Percentiles rank a stretch among this genome's conserved stretches.
Conservation (phyloP, 345 rosid genomes). For the Camelina hispida region DNA sequence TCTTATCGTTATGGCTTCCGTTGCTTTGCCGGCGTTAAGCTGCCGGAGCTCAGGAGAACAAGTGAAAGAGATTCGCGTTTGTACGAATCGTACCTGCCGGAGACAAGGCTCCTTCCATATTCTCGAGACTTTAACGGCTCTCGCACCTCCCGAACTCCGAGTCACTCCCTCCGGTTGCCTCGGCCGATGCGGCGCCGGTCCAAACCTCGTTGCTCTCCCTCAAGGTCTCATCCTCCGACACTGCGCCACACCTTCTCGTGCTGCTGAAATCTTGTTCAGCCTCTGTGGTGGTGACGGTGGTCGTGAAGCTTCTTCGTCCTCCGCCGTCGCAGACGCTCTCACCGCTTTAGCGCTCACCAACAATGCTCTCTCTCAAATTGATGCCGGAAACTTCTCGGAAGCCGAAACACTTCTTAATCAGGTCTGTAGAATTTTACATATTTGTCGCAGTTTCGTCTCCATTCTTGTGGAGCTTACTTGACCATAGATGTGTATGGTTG, state of each 20-base stretch:
- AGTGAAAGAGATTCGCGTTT: conserved; percentile 68
- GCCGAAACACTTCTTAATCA: conserved; percentile 67
- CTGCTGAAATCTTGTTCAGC: conserved; percentile 57
- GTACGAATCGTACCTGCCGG: conserved; percentile 86
- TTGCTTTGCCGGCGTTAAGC: conserved; percentile 40
- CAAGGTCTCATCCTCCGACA: conserved; percentile 63
- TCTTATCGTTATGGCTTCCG: conserved; percentile 42
- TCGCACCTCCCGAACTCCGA: conserved; percentile 65
- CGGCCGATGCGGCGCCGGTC: conserved; percentile 90
- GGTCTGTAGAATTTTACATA: conserved; percentile 42
- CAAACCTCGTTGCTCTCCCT: conserved; percentile 78
- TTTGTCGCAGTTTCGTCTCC: background rate
- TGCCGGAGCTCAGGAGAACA: conserved; percentile 43
- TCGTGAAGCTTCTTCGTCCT: conserved; percentile 46
- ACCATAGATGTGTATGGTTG: conserved; percentile 33
- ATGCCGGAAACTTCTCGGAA: conserved; percentile 51
- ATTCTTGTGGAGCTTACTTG: conserved; percentile 31
- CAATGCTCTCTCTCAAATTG: conserved; percentile 62
- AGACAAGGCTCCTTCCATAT: conserved; percentile 77
- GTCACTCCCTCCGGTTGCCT: conserved; percentile 75
- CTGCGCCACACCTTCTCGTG: conserved; percentile 72
- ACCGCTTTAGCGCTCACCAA: conserved; percentile 69
- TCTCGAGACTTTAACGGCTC: conserved; percentile 59
- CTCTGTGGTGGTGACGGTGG: conserved; percentile 39
- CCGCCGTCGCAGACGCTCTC: conserved; percentile 45